Base-by-base conservation (phyloP, 2,329 filamentous ascomycete species). In the Aspergillus bombycis region DNA sequence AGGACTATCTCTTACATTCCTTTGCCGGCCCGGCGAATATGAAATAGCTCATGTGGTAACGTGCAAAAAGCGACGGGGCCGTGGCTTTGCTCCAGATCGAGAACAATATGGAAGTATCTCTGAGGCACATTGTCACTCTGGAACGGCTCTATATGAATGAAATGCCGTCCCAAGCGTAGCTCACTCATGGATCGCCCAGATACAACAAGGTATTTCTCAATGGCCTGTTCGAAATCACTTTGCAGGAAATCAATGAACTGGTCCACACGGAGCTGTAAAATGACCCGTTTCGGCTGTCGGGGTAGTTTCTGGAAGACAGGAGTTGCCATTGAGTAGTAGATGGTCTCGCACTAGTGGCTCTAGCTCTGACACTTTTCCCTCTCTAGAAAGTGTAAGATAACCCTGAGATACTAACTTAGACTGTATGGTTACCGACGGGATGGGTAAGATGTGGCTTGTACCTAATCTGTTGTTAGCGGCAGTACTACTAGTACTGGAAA, bases 61-160 rank as follows among this genome's bases (percentile, higher is more conserved):
- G 52, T 54, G 30, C n/a, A 14, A n/a, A 54, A 19, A 36, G 16
- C 7, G 52, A 54, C 52, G 10, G 52, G 52, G 4, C 52, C 52
- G 14, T 55, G 34, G 34, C 21, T 11, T 55, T 41, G 52, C 19
- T 54, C 52, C 32, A 54, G 10, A 36, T 54, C 52, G 32, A 54
- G 52, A 36, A 54, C 28, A n/a, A 54, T 54, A 36, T 54, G 52
- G 19, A 54, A 54, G n/a, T 54, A 54, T 36, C 36, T 54, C 32
- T 36, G 52, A 36, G 52, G 52, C 11, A 54, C 52, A 54, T 54
- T n/a, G n/a, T 54, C 30, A 36, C 32, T 23, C 32, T 54, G 52
- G 6, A 54, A 54, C 5, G 52, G 52, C 21, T 54, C 52, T 34
- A 54, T 54, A 23, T 54, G 52, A 14, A 54, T 36, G 32, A 41